A percentile compares a stretch with the other conserved stretches of the same genome.
Conservation (phyloP, 176 grass and related monocot genomes). For the Cenchrus americanus region DNA sequence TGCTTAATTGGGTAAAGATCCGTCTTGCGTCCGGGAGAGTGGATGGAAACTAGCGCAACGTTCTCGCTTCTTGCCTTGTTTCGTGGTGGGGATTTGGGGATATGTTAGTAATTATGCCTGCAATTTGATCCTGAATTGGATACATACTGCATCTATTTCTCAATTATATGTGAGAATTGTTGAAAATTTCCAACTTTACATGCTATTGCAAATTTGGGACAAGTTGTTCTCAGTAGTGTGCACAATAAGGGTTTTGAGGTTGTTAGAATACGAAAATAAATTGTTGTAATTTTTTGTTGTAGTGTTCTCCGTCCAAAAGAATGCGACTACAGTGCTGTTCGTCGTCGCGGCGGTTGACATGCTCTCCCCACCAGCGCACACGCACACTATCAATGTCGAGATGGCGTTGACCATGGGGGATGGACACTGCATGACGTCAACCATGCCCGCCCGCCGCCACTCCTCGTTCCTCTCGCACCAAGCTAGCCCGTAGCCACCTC, state of each 20-base stretch:
- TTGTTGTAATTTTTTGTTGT: background rate
- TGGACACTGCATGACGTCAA: too few relatives aligned
- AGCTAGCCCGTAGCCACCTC: too few relatives aligned
- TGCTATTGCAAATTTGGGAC: background rate
- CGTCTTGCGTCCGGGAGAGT: constrained; percentile 24
- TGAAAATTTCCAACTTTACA: background rate
- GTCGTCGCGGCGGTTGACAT: too few relatives aligned
- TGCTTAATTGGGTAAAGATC: constrained; percentile 41
- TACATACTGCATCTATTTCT: background rate
- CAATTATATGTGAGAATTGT: background rate
- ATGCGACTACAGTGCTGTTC: too few relatives aligned
- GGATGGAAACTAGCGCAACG: constrained; percentile 39
- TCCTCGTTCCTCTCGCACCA: too few relatives aligned
- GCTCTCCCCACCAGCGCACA: too few relatives aligned
- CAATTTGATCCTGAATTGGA: background rate
- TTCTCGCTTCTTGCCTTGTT: constrained; percentile 13
- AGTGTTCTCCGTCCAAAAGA: too few relatives aligned
- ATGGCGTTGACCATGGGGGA: too few relatives aligned
- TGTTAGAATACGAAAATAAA: background rate
- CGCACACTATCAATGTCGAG: too few relatives aligned
- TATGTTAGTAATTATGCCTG: constrained; percentile 13
- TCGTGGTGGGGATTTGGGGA: constrained; percentile 5
- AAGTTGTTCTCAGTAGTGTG: background rate
- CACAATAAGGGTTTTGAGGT: background rate
- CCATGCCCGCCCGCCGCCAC: too few relatives aligned